phyloP scores from a whole-genome alignment of 495 filamentous ascomycete genomes.

The Neurospora sp. region DNA sequence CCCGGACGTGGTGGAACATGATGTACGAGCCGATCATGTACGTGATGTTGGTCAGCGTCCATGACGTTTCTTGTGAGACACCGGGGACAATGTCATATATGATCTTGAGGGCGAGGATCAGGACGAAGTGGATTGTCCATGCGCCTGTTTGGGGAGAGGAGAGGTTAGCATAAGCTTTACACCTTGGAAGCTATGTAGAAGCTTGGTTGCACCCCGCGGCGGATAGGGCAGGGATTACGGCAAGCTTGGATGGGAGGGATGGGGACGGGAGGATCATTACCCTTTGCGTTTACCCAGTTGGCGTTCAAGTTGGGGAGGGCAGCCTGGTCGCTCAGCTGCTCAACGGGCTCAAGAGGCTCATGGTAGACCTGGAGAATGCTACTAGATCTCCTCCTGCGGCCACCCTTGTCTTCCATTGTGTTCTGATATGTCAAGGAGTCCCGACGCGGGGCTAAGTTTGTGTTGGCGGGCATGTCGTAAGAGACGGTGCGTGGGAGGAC shows the following conservation, averaged over 20 bases:
- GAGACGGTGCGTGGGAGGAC: conserved; percentile 69
- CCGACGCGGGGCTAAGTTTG: conserved; percentile 47
- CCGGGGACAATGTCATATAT: conserved; percentile 92
- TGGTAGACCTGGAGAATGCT: conserved; percentile 83
- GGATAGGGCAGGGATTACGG: neutral
- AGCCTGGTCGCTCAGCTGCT: conserved; percentile 92
- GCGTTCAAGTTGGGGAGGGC: conserved; percentile 92
- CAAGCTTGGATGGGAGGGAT: neutral
- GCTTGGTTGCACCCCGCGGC: neutral
- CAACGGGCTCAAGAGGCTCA: conserved; percentile 85
- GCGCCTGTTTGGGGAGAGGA: conserved; percentile 52
- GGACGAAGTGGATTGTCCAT: conserved; percentile 91
- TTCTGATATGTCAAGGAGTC: conserved; percentile 20
- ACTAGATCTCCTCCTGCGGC: conserved; percentile 80
- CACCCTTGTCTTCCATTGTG: conserved; percentile 43
- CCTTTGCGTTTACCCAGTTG: conserved; percentile 98
- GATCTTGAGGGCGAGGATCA: conserved; percentile 85
- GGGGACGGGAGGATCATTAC: conserved; percentile 39
- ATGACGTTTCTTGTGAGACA: conserved; percentile 92
- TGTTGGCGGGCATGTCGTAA: conserved; percentile 54
- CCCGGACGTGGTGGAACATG: conserved; percentile 98
- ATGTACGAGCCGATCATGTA: conserved; percentile 98
- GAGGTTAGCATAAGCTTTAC: conserved; percentile 3
- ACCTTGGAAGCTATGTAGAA: neutral
- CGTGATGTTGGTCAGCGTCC: conserved; percentile 96